These are phyloP conservation scores for Pseudodiploospora longispora DNA, from an alignment of 2,329 filamentous ascomycete species.

Conservation along the genomic window DNA sequence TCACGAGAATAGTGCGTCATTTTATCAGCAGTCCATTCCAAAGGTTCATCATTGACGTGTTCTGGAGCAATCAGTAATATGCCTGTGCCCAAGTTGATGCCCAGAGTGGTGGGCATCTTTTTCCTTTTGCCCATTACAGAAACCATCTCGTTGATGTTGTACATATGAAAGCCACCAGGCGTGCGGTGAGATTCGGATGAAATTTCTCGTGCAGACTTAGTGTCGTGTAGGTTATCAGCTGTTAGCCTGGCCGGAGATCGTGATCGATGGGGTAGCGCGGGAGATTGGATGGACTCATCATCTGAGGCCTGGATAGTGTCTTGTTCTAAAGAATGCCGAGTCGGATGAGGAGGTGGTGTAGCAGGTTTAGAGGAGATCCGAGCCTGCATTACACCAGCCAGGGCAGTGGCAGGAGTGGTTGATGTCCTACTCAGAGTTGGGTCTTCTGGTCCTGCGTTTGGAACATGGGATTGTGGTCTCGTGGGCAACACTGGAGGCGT, in stretches of 20 bases:
- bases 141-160: slow-evolving; percentile 96
- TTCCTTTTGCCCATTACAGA: slow-evolving; percentile 95
- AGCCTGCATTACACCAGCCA: slow-evolving; percentile 49
- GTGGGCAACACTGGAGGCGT: slow-evolving; percentile 36
- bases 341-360: slow-evolving; percentile 18
- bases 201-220: slow-evolving; percentile 24
- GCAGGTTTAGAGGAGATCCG: slow-evolving; percentile 28
- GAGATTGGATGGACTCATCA: slow-evolving; percentile 24
- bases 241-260: slow-evolving; percentile 9
- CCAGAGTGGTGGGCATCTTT: slow-evolving; percentile 95
- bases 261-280: slow-evolving; percentile 31
- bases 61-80: slow-evolving; percentile 87
- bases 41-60: slow-evolving; percentile 70
- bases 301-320: slow-evolving; percentile 21
- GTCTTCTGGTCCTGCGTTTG: slow-evolving; percentile 13
- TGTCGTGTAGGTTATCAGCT: slow-evolving; percentile 19
- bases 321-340: slow-evolving; percentile 15
- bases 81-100: slow-evolving; percentile 84
- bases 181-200: slow-evolving; percentile 41
- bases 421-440: slow-evolving; percentile 38
- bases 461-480: slow-evolving; percentile 30
- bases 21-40: slow-evolving; percentile 91
- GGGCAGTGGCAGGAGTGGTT: slow-evolving; percentile 42
- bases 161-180: slow-evolving; percentile 82
- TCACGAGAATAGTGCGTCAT: slow-evolving; percentile 98